Evolutionary conservation across 169 alveolate genomes (phyloP).

Genomic region (Toxoplasma gondii): DNA sequence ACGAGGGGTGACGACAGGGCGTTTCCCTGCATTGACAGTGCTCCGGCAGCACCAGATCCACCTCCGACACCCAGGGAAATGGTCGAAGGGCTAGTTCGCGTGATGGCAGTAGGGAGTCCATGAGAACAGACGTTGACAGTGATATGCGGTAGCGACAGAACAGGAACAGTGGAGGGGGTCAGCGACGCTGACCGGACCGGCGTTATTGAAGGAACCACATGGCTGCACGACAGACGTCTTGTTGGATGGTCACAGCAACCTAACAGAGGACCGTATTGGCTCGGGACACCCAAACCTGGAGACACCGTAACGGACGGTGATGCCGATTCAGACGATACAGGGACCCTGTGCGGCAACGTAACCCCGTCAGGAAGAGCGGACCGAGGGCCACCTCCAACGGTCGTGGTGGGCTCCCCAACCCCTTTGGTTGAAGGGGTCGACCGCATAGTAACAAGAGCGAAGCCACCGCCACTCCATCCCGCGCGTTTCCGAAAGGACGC

Average conservation of each 20-base stretch:
- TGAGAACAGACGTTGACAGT: slow-evolving; percentile 7
- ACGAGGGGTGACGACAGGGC: background rate
- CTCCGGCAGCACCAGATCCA: background rate
- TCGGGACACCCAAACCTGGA: background rate
- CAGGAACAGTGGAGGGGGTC: background rate
- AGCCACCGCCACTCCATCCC: background rate
- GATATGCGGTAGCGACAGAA: slow-evolving; percentile 10
- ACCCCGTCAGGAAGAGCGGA: background rate
- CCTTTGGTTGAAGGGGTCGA: background rate
- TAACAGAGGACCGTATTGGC: no score
- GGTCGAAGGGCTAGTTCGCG: background rate
- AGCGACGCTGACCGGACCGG: background rate
- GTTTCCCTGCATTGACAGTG: background rate
- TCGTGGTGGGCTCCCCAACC: background rate
- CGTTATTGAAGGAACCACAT: no score
- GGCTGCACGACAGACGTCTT: no score
- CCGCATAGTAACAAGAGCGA: background rate
- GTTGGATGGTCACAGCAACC: no score
- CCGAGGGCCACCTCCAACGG: background rate
- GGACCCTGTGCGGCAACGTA: background rate
- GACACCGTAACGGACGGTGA: background rate
- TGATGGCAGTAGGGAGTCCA: background rate
- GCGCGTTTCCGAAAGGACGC: background rate
- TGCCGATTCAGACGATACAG: background rate
- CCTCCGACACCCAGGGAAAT: slow-evolving; percentile 1